Evolutionary conservation across 345 rosid genomes (phyloP), one percentile per base, ranked within the genome.

Genomic region (Cardamine occulta): DNA sequence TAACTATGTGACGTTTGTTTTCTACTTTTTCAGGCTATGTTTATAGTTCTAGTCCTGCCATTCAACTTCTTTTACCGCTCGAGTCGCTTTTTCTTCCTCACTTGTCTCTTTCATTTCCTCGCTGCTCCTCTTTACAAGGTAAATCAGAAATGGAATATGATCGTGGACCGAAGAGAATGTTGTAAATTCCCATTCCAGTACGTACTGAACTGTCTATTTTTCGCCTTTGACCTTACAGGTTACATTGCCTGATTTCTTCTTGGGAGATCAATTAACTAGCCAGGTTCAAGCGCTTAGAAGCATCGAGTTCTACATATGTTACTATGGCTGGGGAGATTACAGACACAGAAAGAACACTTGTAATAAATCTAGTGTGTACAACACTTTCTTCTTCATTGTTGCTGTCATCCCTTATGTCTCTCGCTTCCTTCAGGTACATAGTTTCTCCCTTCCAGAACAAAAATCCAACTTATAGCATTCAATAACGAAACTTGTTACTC

Each of bases 261-360:
- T 89, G 84, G 96, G 85, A 44, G 92, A 88, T 76, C 86, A 90
- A 8, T 62, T 90, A 26, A 86, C 91, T 13, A 86, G 93, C 81
- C 91, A 88, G 84, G 92, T 88, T 44, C 91, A 90, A 83, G 87
- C 93, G 10, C 45, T 90, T 4, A 64, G 96, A 82, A 90, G 89
- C 78, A 60, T 90, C 21, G 86, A 88, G 82, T 86, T 90, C 79
- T 90, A 85, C 21, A 44, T 88, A 19, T 90, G 96, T 72, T 86
- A 90, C 79, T 88, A 88, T 28, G 88, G 85, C 5, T 86, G 86
- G 91, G 93, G 91, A 70, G 88, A 88, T 66, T 77, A 49, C 49
- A 75, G 10, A 69, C 77, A 10, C 14, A 76, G 91, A 74, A 3
- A 7, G 6, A 85, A 68, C 84, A 74, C 60, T 32, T 89, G 96